phyloP scores from a whole-genome alignment of 2,329 filamentous ascomycete species.

The Xylaria sp. region DNA sequence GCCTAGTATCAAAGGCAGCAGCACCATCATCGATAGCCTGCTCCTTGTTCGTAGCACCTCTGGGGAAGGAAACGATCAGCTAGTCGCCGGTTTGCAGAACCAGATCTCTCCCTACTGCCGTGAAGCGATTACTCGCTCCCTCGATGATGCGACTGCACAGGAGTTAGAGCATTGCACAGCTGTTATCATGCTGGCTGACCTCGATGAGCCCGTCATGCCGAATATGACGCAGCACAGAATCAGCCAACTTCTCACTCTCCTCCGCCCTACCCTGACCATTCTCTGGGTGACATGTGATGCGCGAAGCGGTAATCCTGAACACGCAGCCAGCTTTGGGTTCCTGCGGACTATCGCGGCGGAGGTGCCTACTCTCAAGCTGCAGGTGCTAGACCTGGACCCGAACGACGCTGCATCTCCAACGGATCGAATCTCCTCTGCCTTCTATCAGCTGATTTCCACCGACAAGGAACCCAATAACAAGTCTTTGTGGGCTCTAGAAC shows the following conservation, averaged over 20 bases:
- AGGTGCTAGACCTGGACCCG: constrained; percentile 47
- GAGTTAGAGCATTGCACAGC: constrained; percentile 46
- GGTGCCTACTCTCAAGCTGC: constrained; percentile 44
- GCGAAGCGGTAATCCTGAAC: constrained; percentile 41
- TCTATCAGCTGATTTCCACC: constrained; percentile 33
- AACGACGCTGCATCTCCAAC: constrained; percentile 14
- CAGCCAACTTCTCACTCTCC: constrained; percentile 42
- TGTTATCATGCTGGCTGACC: constrained; percentile 52
- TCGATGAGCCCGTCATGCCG: constrained; percentile 51
- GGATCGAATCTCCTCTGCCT: constrained; percentile 38
- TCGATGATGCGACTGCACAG: constrained; percentile 47
- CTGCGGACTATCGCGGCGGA: constrained; percentile 49
- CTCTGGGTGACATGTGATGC: constrained; percentile 47
- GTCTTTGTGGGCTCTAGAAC: constrained; percentile 50
- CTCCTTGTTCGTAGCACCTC: constrained; percentile 50
- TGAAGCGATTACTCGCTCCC: constrained; percentile 35
- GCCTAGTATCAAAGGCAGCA: not conserved
- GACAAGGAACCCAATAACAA: not conserved
- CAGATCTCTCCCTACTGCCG: constrained; percentile 42
- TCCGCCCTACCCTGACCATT: constrained; percentile 41
- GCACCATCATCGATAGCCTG: constrained; percentile 42
- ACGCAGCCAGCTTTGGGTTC: constrained; percentile 49
- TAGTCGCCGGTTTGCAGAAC: constrained; percentile 40
- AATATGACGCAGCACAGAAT: constrained; percentile 51
- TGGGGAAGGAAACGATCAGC: constrained; percentile 24